Evolutionary conservation across 495 filamentous ascomycete species (phyloP), one percentile per base, ranked within the genome.

Genomic region (Lasiosphaeriaceae sp.): DNA sequence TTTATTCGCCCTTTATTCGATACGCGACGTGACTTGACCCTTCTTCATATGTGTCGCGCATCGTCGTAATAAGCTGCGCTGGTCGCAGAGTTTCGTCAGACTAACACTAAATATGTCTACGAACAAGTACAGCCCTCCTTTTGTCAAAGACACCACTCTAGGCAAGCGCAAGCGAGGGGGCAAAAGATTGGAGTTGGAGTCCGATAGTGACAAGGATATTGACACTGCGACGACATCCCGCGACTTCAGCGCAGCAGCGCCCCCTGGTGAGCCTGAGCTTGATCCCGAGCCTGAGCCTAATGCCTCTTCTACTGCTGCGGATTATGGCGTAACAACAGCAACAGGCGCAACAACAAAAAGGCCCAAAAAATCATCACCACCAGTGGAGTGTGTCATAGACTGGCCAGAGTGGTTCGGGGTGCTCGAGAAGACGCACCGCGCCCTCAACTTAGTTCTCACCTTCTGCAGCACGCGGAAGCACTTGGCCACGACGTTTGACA

Each of bases 381-480:
- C 24, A 41, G 57, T 50, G n/a, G 50, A 54, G 41, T 48, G 50
- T 35, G 34, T 34, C 5, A 52, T 70, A 41, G 61, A 85, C 41
- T 95, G 91, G 90, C 93, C 94, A 0, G 77, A 81, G 1, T 73
- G 78, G 52, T 89, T 97, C 69, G 85, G 82, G 44, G 73, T 76
- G 39, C 81, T 98, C 8, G 83, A 86, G 6, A 85, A 89, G 65
- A 89, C 85, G 0, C 88, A 96, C 67, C 81, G 86, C 52, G 92
- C 95, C 7, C 72, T 98, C 54, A 97, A 96, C 63, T 71, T 97
- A 3, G 90, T 97, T 7, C 96, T 90, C 64, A 97, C 94, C 1
- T 97, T 98, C 71, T 92, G 89, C 70, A 93, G 85, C 65, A 92
- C 93, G 8, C 86, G 95, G 9, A 96, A 95, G 66, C 90, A 96